Base-by-base conservation (phyloP, 148 eudicot species). In the Spergularia bocconei region DNA sequence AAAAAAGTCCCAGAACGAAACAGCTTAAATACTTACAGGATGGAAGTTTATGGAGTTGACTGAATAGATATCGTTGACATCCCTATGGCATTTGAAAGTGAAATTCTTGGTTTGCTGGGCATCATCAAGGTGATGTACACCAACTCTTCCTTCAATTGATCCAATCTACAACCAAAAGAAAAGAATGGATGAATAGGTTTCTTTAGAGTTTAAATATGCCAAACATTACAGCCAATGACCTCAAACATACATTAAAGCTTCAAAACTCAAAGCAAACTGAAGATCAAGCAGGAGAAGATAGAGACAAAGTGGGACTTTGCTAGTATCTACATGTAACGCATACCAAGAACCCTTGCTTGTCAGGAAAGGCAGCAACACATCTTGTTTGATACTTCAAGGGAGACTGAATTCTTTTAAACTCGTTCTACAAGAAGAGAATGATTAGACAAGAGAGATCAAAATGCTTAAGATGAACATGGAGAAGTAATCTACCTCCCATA, bases 91-190 rank as follows among this genome's bases (percentile, higher is more conserved):
- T 85, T 95, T 95, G 88, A 95, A 95, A 67, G 99, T 95, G 65
- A 95, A 95, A 78, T 92, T 95, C 86, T 92, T 92, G 83, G 85
- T 82, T 76, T 85, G 85, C 39, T 87, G 97, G 16, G 96, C 75
- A 79, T 95, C 99, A 78, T 95, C 99, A 69, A 95, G 88, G 81
- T 95, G 97, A 79, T 95, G 99, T n/a, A 95, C 97, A 67, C 97
- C 99, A 82, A 95, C 99, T 77, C 97, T 81, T 59, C 99, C 99
- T 83, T 95, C 99, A 81, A 95, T 95, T 67, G 99, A 95, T 51
- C 99, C 99, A 87, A 95, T 90, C 99, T 95, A 60, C 14, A 7
- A 41, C 72, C 15, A 56, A 57, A 60, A 60, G 17, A 38, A 70
- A 70, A 16, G n/a, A 0, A 38, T 17, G 57, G 21, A 63, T 19